Evolutionary conservation across 495 filamentous ascomycete species (phyloP).

Genomic region (Aspergillus wentii): DNA sequence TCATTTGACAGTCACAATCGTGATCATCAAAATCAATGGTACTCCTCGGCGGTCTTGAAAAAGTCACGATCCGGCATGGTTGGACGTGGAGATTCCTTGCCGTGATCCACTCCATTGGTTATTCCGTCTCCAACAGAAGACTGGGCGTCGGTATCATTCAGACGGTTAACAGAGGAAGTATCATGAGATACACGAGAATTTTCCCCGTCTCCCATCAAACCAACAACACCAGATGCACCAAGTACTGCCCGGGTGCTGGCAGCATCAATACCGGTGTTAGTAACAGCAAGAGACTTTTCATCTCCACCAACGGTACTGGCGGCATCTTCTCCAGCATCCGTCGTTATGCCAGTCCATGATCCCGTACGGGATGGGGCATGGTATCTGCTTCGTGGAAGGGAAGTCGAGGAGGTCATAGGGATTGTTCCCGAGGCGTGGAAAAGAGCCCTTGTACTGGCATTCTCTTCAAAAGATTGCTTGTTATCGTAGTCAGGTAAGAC

Average conservation of each 20-base stretch:
- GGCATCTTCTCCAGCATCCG: slow-evolving; percentile 22
- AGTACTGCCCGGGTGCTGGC: slow-evolving; percentile 36
- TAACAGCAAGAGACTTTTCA: slow-evolving; percentile 20
- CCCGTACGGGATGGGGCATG: slow-evolving; percentile 23
- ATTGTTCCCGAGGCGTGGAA: slow-evolving; percentile 30
- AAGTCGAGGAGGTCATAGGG: slow-evolving; percentile 13
- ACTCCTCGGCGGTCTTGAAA: slow-evolving; percentile 22
- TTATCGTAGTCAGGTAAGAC: slow-evolving; percentile 27
- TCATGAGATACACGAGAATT: slow-evolving; percentile 23
- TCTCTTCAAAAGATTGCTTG: slow-evolving; percentile 25
- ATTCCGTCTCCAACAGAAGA: not conserved
- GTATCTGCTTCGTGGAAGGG: slow-evolving; percentile 12
- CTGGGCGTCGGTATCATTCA: not conserved
- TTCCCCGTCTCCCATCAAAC: slow-evolving; percentile 11
- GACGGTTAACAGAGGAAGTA: slow-evolving; percentile 19
- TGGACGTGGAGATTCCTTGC: too few species aligned
- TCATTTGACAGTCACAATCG: too few species aligned
- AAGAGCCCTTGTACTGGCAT: slow-evolving; percentile 32
- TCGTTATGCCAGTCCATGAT: slow-evolving; percentile 25
- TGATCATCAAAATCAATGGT: too few species aligned
- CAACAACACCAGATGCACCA: slow-evolving; percentile 24
- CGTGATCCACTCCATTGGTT: too few species aligned
- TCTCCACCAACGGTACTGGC: slow-evolving; percentile 29
- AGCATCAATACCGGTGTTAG: slow-evolving; percentile 17
- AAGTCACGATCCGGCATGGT: slow-evolving; percentile 26